These are phyloP conservation scores for Aspergillus sp. DNA, from an alignment of 2,329 filamentous ascomycete species.

Conservation along the genomic window DNA sequence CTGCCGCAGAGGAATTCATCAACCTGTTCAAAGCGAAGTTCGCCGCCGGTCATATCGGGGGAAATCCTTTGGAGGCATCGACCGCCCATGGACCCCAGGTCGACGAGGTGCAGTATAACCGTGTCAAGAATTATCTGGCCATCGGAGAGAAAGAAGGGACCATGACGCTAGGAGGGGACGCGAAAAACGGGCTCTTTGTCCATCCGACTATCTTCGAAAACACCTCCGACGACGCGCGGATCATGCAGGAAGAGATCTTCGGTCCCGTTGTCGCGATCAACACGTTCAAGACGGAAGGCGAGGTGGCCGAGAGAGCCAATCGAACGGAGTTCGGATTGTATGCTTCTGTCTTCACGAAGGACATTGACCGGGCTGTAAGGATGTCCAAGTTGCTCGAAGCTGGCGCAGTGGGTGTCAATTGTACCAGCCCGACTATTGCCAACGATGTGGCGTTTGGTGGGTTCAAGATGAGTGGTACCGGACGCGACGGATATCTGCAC, in stretches of 20 bases:
- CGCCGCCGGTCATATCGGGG: constrained; percentile 56
- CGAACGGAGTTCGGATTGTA: constrained; percentile 26
- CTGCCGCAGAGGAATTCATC: constrained; percentile 75
- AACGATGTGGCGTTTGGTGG: constrained; percentile 37
- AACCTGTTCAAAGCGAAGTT: constrained; percentile 67
- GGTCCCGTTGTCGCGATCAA: constrained; percentile 36
- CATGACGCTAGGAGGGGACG: constrained; percentile 58
- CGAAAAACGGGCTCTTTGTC: constrained; percentile 76
- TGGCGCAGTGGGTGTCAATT: constrained; percentile 18
- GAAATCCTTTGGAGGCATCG: constrained; percentile 65
- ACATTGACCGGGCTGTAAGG: constrained; percentile 19
- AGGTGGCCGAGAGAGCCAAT: constrained; percentile 48
- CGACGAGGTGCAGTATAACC: constrained; percentile 71
- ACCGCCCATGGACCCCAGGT: constrained; percentile 83
- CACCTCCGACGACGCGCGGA: constrained; percentile 41
- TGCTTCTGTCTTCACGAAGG: constrained; percentile 22
- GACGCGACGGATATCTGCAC: constrained; percentile 27
- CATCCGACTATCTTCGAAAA: constrained; percentile 75
- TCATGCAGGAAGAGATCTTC: constrained; percentile 34
- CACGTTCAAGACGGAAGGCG: constrained; percentile 40
- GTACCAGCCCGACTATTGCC: constrained; percentile 29
- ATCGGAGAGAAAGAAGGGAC: constrained; percentile 55
- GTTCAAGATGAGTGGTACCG: constrained; percentile 33
- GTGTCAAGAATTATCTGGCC: constrained; percentile 68
- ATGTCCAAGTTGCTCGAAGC: constrained; percentile 17